These are phyloP conservation scores for Coemansia javaensis DNA, from an alignment of 192 early-diverging fungal species.

Conservation along the genomic window DNA sequence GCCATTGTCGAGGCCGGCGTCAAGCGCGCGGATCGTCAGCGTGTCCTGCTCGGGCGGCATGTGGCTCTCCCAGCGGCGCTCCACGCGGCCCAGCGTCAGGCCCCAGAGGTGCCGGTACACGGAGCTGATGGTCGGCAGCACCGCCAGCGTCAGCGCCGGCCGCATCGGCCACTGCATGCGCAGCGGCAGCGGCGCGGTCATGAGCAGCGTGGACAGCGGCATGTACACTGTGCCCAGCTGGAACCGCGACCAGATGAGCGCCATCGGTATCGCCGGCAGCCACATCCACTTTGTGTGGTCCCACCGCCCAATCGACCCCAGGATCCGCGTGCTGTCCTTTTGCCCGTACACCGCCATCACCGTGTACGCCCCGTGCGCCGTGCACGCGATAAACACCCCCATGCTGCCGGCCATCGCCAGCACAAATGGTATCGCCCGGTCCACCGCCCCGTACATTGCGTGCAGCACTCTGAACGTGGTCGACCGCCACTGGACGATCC, in stretches of 20 bases:
- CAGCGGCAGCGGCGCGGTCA: constrained; percentile 55
- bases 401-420: constrained; percentile 58
- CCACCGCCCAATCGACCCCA: constrained; percentile 56
- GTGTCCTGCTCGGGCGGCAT: constrained; percentile 18
- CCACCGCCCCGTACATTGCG: constrained; percentile 51
- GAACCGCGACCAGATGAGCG: constrained; percentile 59
- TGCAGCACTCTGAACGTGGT: constrained; percentile 50
- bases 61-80: constrained; percentile 55
- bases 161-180: constrained; percentile 56
- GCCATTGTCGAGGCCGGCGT: background rate
- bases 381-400: constrained; percentile 58
- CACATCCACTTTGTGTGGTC: constrained; percentile 61
- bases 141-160: constrained; percentile 57
- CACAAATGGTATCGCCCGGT: constrained; percentile 59
- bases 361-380: constrained; percentile 66
- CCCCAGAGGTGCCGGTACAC: constrained; percentile 56
- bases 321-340: constrained; percentile 54
- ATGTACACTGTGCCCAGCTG: constrained; percentile 56
- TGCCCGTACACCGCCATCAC: constrained; percentile 64
- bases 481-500: constrained; percentile 54
- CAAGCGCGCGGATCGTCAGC: constrained; percentile 21
- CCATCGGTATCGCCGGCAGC: constrained; percentile 56
- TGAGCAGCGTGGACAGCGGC: constrained; percentile 58
- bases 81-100: constrained; percentile 53
- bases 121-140: constrained; percentile 60